phyloP scores from a whole-genome alignment of 352 stramenopile species.

The Globisporangium abappressorium region DNA sequence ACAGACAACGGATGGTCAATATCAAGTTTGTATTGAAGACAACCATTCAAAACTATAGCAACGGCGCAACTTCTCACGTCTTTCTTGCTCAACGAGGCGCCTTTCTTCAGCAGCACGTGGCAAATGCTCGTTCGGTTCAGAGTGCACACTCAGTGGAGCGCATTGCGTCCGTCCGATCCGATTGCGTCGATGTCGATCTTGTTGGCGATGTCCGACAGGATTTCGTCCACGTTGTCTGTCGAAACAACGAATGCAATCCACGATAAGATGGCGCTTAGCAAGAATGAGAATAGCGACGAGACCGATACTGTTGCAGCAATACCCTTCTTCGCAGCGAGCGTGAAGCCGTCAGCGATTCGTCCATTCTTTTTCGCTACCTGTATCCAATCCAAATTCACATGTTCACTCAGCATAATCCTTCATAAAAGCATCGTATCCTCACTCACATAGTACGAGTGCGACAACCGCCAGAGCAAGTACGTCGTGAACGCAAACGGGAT shows the following conservation, averaged over 20 bases:
- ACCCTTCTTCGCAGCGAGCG: constrained; percentile 69
- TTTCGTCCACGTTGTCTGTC: constrained; percentile 72
- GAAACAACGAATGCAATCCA: neutral
- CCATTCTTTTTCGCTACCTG: constrained; percentile 40
- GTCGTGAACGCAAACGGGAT: constrained; percentile 40
- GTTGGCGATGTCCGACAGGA: constrained; percentile 65
- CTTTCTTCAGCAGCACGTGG: constrained; percentile 82
- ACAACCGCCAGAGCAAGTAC: constrained; percentile 58
- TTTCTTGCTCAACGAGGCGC: constrained; percentile 70
- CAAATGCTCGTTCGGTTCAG: constrained; percentile 75
- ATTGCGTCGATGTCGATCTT: constrained; percentile 70
- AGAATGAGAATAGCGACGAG: neutral
- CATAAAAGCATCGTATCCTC: neutral
- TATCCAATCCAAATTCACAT: neutral
- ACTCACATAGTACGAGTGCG: constrained; percentile 60
- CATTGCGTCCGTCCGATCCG: constrained; percentile 76
- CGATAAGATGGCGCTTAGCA: neutral
- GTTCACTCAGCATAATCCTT: neutral
- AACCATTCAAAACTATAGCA: neutral
- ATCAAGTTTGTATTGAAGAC: neutral
- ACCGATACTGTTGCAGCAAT: neutral
- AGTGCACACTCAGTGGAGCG: constrained; percentile 76
- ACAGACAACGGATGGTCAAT: neutral
- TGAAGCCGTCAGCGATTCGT: constrained; percentile 64
- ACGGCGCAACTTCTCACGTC: constrained; percentile 33